Evolutionary conservation across 768 basidiomycete genomes (phyloP).

Genomic region (Panaeolus papilionaceus): DNA sequence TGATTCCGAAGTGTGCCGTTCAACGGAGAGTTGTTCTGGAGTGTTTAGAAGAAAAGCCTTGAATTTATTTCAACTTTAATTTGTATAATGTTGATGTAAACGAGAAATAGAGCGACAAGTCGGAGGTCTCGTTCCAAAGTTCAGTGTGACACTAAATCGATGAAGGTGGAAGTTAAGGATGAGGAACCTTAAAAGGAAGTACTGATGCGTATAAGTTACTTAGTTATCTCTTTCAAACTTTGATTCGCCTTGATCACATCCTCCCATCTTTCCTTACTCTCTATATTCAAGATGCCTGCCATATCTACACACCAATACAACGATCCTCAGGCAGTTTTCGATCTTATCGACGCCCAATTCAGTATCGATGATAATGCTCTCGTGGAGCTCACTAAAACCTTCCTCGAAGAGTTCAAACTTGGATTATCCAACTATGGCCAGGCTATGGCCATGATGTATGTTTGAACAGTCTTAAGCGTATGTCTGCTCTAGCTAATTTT

Average conservation of each 20-base stretch:
- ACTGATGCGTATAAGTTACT: conserved; percentile 24
- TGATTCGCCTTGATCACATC: conserved; percentile 9
- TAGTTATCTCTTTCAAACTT: conserved; percentile 17
- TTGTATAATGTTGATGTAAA: background rate
- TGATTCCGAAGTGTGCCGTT: background rate
- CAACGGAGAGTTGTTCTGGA: background rate
- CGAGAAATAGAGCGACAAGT: background rate
- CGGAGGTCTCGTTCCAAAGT: background rate
- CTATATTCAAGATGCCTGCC: conserved; percentile 43
- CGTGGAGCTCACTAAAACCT: conserved; percentile 73
- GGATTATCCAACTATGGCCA: conserved; percentile 79
- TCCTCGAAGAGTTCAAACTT: conserved; percentile 78
- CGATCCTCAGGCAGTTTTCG: conserved; percentile 56
- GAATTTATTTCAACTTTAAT: too few species aligned
- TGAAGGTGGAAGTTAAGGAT: conserved; percentile 15
- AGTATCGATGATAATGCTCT: conserved; percentile 66
- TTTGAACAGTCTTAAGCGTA: conserved; percentile 27
- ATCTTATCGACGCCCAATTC: conserved; percentile 77
- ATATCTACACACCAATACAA: conserved; percentile 49
- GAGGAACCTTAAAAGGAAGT: conserved; percentile 41
- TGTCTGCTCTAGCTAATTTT: conserved; percentile 18
- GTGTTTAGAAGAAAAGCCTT: background rate
- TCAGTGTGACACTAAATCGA: background rate
- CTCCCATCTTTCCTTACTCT: conserved; percentile 24
- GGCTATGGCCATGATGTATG: conserved; percentile 91